These are phyloP conservation scores for Sphagnum tenellum DNA, from an alignment of 225 moss, liverwort and hornwort genomes.

Conservation along the genomic window DNA sequence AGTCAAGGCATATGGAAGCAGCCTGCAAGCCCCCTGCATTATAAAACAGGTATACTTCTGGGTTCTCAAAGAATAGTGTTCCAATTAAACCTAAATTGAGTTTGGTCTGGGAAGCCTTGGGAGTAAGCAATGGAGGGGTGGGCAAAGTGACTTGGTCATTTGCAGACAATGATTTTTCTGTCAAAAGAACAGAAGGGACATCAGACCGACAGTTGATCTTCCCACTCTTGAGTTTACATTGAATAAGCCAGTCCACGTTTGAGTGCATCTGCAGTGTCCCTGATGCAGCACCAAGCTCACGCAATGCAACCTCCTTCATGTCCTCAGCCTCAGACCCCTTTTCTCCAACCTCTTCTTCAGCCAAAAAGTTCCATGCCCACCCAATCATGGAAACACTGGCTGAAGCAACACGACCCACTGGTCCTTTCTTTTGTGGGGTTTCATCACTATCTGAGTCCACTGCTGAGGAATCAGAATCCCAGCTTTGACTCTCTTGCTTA, in stretches of 20 bases:
- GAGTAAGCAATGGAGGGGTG: not conserved
- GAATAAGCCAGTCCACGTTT: constrained; percentile 8
- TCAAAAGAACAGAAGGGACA: not conserved
- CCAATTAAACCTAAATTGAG: constrained; percentile 5
- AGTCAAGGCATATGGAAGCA: constrained; percentile 3
- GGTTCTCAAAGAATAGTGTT: constrained; percentile 4
- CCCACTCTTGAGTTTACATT: constrained; percentile 4
- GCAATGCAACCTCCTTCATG: constrained; percentile 7
- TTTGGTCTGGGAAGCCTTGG: not conserved
- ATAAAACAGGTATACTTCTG: constrained; percentile 3
- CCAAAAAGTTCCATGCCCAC: constrained; percentile 17
- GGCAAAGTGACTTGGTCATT: too few relatives aligned
- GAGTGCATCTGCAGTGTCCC: not conserved
- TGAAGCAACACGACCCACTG: not conserved
- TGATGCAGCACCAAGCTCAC: constrained; percentile 7
- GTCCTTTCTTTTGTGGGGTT: not conserved
- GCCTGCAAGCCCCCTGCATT: constrained; percentile 5
- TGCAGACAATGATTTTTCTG: not conserved
- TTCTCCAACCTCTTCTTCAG: constrained; percentile 11
- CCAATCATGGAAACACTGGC: constrained; percentile 11
- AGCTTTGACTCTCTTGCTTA: constrained; percentile 1
- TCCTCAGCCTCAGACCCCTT: constrained; percentile 1
- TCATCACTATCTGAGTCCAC: constrained; percentile 9
- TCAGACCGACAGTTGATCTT: constrained; percentile 8
- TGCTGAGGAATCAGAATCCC: constrained; percentile 8